Percentiles rank a stretch among this genome's conserved stretches.
These are phyloP conservation scores for Odonthalia washingtoniensis DNA, from an alignment of 31 red algal genomes.

Conservation along the genomic window DNA sequence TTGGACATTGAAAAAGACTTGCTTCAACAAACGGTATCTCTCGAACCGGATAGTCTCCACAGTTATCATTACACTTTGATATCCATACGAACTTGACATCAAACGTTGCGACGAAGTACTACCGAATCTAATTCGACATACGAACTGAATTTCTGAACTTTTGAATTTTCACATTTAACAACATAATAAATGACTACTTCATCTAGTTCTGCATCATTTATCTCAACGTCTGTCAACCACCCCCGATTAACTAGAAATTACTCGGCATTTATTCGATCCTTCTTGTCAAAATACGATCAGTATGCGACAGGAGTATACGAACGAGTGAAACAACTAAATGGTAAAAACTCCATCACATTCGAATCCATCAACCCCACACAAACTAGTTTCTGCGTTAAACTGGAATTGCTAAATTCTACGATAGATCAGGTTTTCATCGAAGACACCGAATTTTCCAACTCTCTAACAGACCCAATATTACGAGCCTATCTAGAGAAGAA, in stretches of 20 bases:
- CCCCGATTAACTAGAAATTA: not conserved
- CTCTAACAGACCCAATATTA: not conserved
- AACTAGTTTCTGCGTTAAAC: not conserved
- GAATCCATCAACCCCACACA: not conserved
- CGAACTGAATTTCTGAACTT: no score
- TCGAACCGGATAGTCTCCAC: no score
- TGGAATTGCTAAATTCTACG: not conserved
- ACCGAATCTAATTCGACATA: no score
- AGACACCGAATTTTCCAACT: not conserved
- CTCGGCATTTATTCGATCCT: not conserved
- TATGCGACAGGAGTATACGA: not conserved
- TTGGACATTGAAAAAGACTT: no score
- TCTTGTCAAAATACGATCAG: slow-evolving; percentile 16
- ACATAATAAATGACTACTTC: no score
- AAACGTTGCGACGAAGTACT: no score
- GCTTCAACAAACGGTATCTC: no score
- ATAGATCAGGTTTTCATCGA: not conserved
- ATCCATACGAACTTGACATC: no score
- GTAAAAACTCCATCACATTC: not conserved
- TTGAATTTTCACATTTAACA: no score
- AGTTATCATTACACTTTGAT: no score
- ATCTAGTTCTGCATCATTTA: no score
- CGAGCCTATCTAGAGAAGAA: not conserved
- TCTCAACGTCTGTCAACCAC: slow-evolving; percentile 6
- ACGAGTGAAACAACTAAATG: not conserved